Evolutionary conservation across 192 early-diverging fungal species (phyloP), one percentile per base, ranked within the genome.

Genomic region (Gorgonomyces haynaldii): DNA sequence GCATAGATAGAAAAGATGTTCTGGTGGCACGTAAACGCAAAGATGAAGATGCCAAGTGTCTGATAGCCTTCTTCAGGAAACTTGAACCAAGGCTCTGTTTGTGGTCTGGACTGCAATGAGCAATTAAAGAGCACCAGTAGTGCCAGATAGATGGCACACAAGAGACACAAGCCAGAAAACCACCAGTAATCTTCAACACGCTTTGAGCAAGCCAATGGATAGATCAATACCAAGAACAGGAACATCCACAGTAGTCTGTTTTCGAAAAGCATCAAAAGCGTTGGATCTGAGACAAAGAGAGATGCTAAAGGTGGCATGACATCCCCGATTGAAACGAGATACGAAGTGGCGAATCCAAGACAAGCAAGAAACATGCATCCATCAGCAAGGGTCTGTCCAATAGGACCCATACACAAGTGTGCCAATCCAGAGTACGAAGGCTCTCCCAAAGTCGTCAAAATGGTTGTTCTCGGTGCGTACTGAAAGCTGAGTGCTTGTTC

Each of bases 1-100:
- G 50, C 40, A 27, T 58, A 62, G 26, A 54, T 48, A 20, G 37
- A 38, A 39, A 58, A 60, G 7, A 56, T 54, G 60, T 90, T 94
- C 60, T 94, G 90, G 61, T 94, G 90, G 59, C 90, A 94, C 15
- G 91, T 91, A 50, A 94, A 94, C 4, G 85, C 85, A 74, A 94
- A 94, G 10, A 94, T 79, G 68, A 91, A 94, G 16, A 91, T 80
- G 6, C 25, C 26, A 28, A 43, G 29, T 28, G 23, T 15, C 29
- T 43, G 19, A 28, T 43, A 43, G 6, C 22, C 25, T 20, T 81
- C 72, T 25, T 61, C 65, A 4, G 76, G 71, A 32, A 82, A 61
- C 21, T 67, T 62, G 23, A 87, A 44, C 53, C 53, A 61, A 27
- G 48, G 53, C 26, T 45, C 25, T 21, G 31, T 15, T 19, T 7